Percentiles rank a stretch among this genome's conserved stretches.
phyloP scores from a whole-genome alignment of 768 basidiomycete species.

The Tricholoma sp. region DNA sequence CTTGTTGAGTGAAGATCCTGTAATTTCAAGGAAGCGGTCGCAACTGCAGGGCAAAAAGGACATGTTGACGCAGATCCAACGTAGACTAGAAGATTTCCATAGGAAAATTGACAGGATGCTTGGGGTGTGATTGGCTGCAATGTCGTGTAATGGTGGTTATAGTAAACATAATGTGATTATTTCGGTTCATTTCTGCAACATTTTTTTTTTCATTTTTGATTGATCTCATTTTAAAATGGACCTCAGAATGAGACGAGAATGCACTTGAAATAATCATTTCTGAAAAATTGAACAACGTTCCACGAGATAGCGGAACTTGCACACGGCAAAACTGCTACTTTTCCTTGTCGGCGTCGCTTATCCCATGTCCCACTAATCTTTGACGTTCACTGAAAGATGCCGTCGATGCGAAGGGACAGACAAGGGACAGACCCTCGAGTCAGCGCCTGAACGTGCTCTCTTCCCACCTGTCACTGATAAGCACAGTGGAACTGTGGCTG shows the following conservation, averaged over 20 bases:
- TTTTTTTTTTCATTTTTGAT: too few species aligned
- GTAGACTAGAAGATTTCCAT: not conserved
- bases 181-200: too few species aligned
- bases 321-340: conserved; percentile 36
- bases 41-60: not conserved
- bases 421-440: conserved; percentile 22
- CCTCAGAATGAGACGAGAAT: too few species aligned
- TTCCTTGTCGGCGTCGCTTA: not conserved
- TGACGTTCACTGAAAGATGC: conserved; percentile 30
- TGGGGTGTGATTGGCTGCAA: too few species aligned
- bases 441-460: conserved; percentile 4
- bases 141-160: too few species aligned
- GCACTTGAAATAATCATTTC: too few species aligned
- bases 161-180: too few species aligned
- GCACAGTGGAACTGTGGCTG: conserved; percentile 45
- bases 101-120: not conserved
- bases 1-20: not conserved
- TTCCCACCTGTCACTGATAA: conserved; percentile 40
- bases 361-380: not conserved
- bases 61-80: not conserved
- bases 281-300: too few species aligned
- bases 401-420: conserved; percentile 21
- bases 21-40: not conserved
- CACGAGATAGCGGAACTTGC: conserved; percentile 57
- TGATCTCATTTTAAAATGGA: too few species aligned